Evolutionary conservation across 2,329 filamentous ascomycete genomes (phyloP).

Genomic region (Neobulgaria alba): DNA sequence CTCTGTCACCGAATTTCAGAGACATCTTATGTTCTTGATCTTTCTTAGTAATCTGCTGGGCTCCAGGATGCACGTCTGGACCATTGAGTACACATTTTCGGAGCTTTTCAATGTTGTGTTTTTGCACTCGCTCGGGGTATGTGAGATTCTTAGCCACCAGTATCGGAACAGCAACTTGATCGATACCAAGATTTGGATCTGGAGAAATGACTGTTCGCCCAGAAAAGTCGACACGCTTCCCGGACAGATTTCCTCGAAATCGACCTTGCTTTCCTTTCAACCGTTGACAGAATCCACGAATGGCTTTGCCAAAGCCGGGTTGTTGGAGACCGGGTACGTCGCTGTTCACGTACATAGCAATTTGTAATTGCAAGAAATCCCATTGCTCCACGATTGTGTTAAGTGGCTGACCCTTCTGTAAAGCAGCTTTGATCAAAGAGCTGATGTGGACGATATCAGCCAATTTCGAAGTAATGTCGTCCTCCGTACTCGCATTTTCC

Average conservation of each 20-base stretch:
- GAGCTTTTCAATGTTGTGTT: constrained; percentile 79
- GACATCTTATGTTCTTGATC: constrained; percentile 61
- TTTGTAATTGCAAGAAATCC: constrained; percentile 92
- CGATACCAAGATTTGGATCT: constrained; percentile 86
- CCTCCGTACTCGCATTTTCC: constrained; percentile 87
- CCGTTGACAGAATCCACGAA: constrained; percentile 88
- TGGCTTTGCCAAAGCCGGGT: constrained; percentile 76
- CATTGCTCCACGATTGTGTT: constrained; percentile 95
- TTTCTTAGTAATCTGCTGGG: constrained; percentile 71
- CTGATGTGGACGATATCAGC: constrained; percentile 93
- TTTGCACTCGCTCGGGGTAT: constrained; percentile 81
- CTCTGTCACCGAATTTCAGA: constrained; percentile 65
- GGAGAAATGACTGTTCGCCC: constrained; percentile 96
- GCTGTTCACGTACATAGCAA: constrained; percentile 97
- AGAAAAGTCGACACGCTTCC: constrained; percentile 98
- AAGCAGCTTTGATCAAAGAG: constrained; percentile 71
- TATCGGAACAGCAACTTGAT: constrained; percentile 85
- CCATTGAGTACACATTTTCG: constrained; percentile 67
- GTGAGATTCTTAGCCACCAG: constrained; percentile 95
- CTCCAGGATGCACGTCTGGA: constrained; percentile 73
- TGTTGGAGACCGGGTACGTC: constrained; percentile 90
- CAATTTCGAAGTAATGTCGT: constrained; percentile 94
- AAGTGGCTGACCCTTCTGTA: constrained; percentile 76
- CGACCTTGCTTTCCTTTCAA: constrained; percentile 96
- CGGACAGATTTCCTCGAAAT: constrained; percentile 92